Conservation (phyloP, 75 land plant species). For the Ceratopteris richardii region DNA sequence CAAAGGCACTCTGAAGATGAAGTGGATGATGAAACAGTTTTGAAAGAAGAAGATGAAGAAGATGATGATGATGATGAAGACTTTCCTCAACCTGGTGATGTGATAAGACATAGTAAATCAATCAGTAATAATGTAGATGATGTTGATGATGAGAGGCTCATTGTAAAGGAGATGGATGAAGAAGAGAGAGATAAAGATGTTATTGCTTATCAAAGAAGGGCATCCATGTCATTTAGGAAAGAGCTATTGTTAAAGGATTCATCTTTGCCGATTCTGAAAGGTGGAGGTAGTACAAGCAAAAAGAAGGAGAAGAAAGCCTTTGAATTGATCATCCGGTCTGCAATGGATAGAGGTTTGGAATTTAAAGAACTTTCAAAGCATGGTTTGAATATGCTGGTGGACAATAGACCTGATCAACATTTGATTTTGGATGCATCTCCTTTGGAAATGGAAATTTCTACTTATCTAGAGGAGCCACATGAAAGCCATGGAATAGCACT, state of each 20-base stretch:
- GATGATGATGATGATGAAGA: no score
- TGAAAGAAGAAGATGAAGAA: no score
- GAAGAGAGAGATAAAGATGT: slow-evolving; percentile 2
- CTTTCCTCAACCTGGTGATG: slow-evolving; percentile 5
- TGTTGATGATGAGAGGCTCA: not conserved
- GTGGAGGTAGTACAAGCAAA: slow-evolving; percentile 55
- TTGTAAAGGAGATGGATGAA: not conserved
- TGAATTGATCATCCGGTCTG: slow-evolving; percentile 51
- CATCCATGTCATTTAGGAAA: slow-evolving; percentile 15
- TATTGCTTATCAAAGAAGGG: slow-evolving; percentile 1
- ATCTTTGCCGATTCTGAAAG: slow-evolving; percentile 47
- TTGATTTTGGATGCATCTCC: slow-evolving; percentile 90
- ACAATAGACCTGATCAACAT: slow-evolving; percentile 91
- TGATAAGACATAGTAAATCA: not conserved
- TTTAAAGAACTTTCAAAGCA: slow-evolving; percentile 62
- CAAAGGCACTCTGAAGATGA: not conserved
- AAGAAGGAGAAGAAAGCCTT: slow-evolving; percentile 77
- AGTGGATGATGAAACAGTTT: no score
- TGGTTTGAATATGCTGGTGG: slow-evolving; percentile 86
- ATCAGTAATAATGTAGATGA: not conserved
- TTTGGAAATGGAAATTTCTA: slow-evolving; percentile 59
- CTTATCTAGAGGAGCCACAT: slow-evolving; percentile 29
- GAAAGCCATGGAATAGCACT: slow-evolving; percentile 26
- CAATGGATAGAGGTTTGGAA: slow-evolving; percentile 48
- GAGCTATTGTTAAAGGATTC: slow-evolving; percentile 39